Conservation (phyloP, 345 rosid species). For the Corchorus olitorius region DNA sequence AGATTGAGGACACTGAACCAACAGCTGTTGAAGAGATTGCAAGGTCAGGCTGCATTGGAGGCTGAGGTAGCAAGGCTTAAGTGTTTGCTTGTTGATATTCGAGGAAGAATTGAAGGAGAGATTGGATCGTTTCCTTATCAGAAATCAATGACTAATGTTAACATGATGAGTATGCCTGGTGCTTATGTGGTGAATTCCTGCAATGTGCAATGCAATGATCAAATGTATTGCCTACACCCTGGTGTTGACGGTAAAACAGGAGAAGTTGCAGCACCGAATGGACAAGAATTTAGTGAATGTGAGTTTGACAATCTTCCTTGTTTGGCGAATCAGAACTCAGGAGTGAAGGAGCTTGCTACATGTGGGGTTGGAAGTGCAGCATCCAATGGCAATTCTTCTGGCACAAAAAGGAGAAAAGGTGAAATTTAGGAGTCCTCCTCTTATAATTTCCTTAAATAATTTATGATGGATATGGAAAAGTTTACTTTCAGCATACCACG, state of each 20-base stretch:
- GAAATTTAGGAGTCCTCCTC: slow-evolving; percentile 20
- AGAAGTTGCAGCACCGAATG: slow-evolving; percentile 49
- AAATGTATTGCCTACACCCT: slow-evolving; percentile 65
- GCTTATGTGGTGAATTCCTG: slow-evolving; percentile 82
- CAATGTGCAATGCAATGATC: slow-evolving; percentile 72
- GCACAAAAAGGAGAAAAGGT: slow-evolving; percentile 74
- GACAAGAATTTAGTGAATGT: slow-evolving; percentile 54
- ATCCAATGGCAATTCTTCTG: slow-evolving; percentile 44
- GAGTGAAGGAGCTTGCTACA: slow-evolving; percentile 42
- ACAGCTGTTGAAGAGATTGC: slow-evolving; percentile 84
- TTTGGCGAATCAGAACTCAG: slow-evolving; percentile 56
- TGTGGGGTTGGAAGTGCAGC: slow-evolving; percentile 47
- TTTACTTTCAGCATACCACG: not conserved
- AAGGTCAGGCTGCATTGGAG: slow-evolving; percentile 85
- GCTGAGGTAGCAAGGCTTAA: slow-evolving; percentile 89
- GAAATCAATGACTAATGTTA: slow-evolving; percentile 48
- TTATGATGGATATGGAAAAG: not conserved
- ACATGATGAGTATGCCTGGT: slow-evolving; percentile 38
- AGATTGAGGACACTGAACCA: slow-evolving; percentile 76
- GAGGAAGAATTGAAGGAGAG: slow-evolving; percentile 98
- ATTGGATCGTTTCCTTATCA: slow-evolving; percentile 96
- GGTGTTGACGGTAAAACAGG: slow-evolving; percentile 50
- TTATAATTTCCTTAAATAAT: not conserved
- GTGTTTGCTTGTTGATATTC: slow-evolving; percentile 93
- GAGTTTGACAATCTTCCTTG: slow-evolving; percentile 75